A percentile compares a stretch with the other conserved stretches of the same genome.
Evolutionary conservation across 1,284 basidiomycete genomes (phyloP).

Genomic region (Microbotryum silenes-acaulis): DNA sequence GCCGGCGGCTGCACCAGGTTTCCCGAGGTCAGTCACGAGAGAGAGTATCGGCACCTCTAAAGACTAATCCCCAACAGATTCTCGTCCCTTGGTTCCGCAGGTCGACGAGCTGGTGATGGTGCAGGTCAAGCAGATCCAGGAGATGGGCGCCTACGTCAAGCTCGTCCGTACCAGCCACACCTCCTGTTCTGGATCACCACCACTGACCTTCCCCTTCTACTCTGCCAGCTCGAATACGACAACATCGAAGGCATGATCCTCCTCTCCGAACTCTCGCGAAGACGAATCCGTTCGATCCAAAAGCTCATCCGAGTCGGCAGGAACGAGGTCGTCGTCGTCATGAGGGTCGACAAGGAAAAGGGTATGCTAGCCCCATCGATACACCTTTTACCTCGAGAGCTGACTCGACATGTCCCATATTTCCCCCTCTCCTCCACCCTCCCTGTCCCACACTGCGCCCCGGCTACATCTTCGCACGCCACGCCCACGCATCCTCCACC

Average conservation of each 20-base stretch:
- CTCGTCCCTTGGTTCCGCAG: constrained; percentile 38
- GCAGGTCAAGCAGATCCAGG: constrained; percentile 95
- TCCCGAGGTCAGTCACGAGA: constrained; percentile 40
- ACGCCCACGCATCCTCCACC: not conserved
- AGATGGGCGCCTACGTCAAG: constrained; percentile 99
- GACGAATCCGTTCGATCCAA: constrained; percentile 96
- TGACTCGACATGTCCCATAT: too few species aligned
- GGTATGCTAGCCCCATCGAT: constrained; percentile 49
- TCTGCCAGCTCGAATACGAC: constrained; percentile 83
- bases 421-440: not conserved
- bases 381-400: too few species aligned
- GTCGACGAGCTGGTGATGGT: constrained; percentile 99
- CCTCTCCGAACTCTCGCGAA: constrained; percentile 88
- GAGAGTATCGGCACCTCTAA: too few species aligned
- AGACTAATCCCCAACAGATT: too few species aligned
- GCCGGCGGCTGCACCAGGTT: constrained; percentile 32
- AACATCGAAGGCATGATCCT: constrained; percentile 99
- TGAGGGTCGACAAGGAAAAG: constrained; percentile 98
- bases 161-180: constrained; percentile 53
- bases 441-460: not conserved
- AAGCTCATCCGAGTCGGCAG: constrained; percentile 95
- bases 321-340: constrained; percentile 97
- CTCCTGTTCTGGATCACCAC: not conserved
- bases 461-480: not conserved
- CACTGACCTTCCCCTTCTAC: not conserved